A percentile compares a stretch with the other conserved stretches of the same genome.
These are phyloP conservation scores for Myxozyma nipponensis DNA, from an alignment of 805 yeast species.

Conservation along the genomic window DNA sequence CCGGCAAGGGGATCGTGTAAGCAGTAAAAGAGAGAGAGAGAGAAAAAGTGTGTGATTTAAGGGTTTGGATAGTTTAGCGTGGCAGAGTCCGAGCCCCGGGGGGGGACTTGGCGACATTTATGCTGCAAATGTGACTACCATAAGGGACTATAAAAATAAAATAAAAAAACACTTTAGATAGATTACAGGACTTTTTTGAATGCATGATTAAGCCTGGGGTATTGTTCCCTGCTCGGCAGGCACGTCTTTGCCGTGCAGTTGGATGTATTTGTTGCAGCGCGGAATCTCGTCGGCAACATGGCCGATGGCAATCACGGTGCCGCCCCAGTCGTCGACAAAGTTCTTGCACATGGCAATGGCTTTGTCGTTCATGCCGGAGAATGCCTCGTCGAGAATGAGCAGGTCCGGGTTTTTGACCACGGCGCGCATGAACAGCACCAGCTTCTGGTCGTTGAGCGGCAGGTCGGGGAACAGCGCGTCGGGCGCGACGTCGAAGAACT, in stretches of 20 bases:
- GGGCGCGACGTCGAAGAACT: slow-evolving; percentile 45
- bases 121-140: too few relatives aligned
- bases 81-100: too few relatives aligned
- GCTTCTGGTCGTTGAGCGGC: slow-evolving; percentile 69
- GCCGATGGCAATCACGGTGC: slow-evolving; percentile 75
- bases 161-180: too few relatives aligned
- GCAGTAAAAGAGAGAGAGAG: too few relatives aligned
- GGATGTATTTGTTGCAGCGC: slow-evolving; percentile 51
- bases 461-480: slow-evolving; percentile 51
- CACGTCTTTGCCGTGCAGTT: slow-evolving; percentile 33
- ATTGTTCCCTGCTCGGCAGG: slow-evolving; percentile 16
- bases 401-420: slow-evolving; percentile 72
- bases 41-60: too few relatives aligned
- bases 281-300: slow-evolving; percentile 83
- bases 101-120: too few relatives aligned
- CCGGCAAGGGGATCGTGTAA: too few relatives aligned
- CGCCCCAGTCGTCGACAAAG: slow-evolving; percentile 52
- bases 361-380: slow-evolving; percentile 79
- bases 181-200: too few relatives aligned
- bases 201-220: background rate
- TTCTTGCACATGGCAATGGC: slow-evolving; percentile 54
- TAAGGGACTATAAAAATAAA: too few relatives aligned
- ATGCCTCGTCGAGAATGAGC: slow-evolving; percentile 84
- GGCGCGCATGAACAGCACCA: slow-evolving; percentile 71
- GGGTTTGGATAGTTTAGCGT: too few relatives aligned